Evolutionary conservation across 352 stramenopile genomes (phyloP).

Genomic region (Phytophthora colocasiae): DNA sequence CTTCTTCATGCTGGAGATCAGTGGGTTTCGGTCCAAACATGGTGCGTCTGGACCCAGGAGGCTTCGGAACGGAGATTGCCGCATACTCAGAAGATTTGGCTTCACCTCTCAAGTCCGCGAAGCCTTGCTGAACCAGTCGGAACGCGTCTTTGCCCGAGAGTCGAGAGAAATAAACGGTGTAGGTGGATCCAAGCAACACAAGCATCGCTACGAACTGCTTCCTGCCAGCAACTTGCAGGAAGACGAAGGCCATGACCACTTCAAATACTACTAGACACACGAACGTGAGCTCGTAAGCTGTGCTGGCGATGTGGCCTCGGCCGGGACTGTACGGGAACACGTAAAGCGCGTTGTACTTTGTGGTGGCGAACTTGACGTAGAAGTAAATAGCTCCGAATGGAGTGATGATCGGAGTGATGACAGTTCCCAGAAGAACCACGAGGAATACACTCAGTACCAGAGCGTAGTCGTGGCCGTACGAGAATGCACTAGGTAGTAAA

Average conservation of each 20-base stretch:
- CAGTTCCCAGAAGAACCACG: conserved; percentile 74
- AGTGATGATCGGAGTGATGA: conserved; percentile 82
- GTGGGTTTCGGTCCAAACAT: conserved; percentile 51
- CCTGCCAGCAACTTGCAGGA: conserved; percentile 65
- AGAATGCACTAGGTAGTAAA: conserved; percentile 61
- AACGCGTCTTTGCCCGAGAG: conserved; percentile 48
- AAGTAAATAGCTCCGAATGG: conserved; percentile 85
- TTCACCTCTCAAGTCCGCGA: conserved; percentile 38
- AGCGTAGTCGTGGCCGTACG: conserved; percentile 83
- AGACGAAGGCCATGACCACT: conserved; percentile 76
- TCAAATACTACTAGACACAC: conserved; percentile 77
- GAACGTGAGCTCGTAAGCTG: conserved; percentile 68
- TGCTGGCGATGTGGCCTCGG: conserved; percentile 70
- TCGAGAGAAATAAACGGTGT: conserved; percentile 59
- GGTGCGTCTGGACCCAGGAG: conserved; percentile 31
- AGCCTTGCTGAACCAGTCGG: conserved; percentile 41
- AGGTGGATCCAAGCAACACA: conserved; percentile 55
- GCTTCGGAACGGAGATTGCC: conserved; percentile 29
- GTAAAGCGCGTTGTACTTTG: conserved; percentile 89
- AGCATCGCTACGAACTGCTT: conserved; percentile 68
- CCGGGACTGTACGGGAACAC: conserved; percentile 75
- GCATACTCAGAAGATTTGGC: conserved; percentile 16
- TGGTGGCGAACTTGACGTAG: conserved; percentile 74
- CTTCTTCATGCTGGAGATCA: conserved; percentile 47
- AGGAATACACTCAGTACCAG: conserved; percentile 82